Percentiles rank a stretch among this genome's conserved stretches.
Conservation (phyloP, 2,329 filamentous ascomycete genomes). For the Beauveria caledonica region DNA sequence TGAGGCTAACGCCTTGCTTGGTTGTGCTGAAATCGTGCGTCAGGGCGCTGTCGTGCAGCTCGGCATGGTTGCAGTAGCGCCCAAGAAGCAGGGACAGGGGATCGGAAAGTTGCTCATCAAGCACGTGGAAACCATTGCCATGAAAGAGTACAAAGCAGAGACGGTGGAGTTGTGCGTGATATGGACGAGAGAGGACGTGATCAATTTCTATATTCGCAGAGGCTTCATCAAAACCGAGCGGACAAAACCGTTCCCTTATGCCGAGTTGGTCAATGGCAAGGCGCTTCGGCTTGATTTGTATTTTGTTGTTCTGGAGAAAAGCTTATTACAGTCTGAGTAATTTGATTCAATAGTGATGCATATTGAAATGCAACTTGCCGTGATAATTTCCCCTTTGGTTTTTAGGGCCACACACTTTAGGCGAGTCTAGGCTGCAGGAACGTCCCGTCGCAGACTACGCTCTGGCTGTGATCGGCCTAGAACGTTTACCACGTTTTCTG, state of each 20-base stretch:
- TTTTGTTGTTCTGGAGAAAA: slow-evolving; percentile 33
- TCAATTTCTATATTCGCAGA: slow-evolving; percentile 36
- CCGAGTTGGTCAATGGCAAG: slow-evolving; percentile 25
- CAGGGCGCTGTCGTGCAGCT: slow-evolving; percentile 30
- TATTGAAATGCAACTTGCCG: too few species aligned
- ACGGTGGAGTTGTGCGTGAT: slow-evolving; percentile 37
- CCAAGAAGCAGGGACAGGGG: slow-evolving; percentile 32
- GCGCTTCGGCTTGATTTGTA: slow-evolving; percentile 35
- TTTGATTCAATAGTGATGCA: too few species aligned
- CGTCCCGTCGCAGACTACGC: too few species aligned
- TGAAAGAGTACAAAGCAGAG: slow-evolving; percentile 27
- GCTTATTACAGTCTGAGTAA: neutral
- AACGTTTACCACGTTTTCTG: too few species aligned
- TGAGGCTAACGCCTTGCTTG: slow-evolving; percentile 20
- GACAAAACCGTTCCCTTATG: slow-evolving; percentile 34
- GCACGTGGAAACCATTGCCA: slow-evolving; percentile 14
- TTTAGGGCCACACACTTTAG: too few species aligned
- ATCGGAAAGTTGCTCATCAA: slow-evolving; percentile 33
- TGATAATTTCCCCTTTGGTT: too few species aligned
- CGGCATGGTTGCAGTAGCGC: slow-evolving; percentile 40
- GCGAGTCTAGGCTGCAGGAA: too few species aligned
- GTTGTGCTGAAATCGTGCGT: slow-evolving; percentile 36
- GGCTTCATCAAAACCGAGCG: slow-evolving; percentile 34
- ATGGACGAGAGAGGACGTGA: slow-evolving; percentile 33
- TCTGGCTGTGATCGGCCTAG: too few species aligned